Base-by-base conservation (phyloP, 1,284 basidiomycete genomes). In the Ustilago crameri region DNA sequence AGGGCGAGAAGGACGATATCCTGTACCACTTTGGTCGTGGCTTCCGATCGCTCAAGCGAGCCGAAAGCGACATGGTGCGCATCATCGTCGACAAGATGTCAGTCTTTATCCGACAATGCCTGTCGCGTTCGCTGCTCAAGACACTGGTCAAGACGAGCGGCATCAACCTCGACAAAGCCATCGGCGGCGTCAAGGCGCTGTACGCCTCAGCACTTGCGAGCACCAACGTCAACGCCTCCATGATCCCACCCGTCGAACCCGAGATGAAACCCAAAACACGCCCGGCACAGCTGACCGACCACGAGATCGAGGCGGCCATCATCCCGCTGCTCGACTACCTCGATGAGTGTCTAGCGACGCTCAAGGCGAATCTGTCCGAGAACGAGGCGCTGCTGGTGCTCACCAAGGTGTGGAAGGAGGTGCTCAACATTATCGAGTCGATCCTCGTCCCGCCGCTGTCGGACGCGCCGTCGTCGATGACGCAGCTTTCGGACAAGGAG, bases 81-180 rank as follows among this genome's bases (percentile, higher is more conserved):
- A 92, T 93, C 44, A 95, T 98, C 83, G 92, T 98, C 51, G 95
- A 98, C 86, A 98, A 98, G 94, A 97, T 98, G 92, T 89, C 91
- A 14, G 93, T 95, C 0, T 91, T 95, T 79, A 91, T 98, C 74
- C 90, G 91, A 42, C 92, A 97, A 82, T 93, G 91, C 60, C 86
- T 98, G 10, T 97, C 94, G 2, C 87, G 91, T 4, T 85, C 85
- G 15, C 87, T 93, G 10, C 86, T 97, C 20, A 74, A 74, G 55
- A 77, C 80, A 24, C 63, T 84, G 22, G 79, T 84, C 40, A 77
- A 66, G 51, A 78, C 76, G 24, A 75, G 76, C 32, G 79, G 81
- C 5, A 73, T 82, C 56, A 75, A 79, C 34, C 55, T 82, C 17
- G 80, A 81, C 43, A 80, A 81, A 45, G 80, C 79, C n/a, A 51